Base-by-base conservation (phyloP, 352 stramenopile genomes). In the Pythium myriotylum region DNA sequence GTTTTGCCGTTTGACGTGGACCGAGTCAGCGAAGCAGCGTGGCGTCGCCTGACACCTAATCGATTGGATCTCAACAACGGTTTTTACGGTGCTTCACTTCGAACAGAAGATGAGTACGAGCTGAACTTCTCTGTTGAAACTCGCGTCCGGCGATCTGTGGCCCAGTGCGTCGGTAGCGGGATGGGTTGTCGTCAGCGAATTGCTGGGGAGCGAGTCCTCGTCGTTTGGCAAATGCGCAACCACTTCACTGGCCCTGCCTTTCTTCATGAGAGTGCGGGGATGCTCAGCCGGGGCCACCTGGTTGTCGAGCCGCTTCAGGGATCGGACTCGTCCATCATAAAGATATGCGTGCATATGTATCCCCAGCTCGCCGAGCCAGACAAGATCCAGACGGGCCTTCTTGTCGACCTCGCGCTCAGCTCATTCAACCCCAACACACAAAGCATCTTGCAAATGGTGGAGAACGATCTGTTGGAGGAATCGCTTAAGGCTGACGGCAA, bases 381-480 rank as follows among this genome's bases (percentile, higher is more conserved):
- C 12, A 20, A n/a, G 24, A 32, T 42, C 29, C 33, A 55, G 13
- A 32, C 48, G 0, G 48, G 48, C 17, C 48, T 55, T 12, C 35
- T 55, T 4, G 48, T 55, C 6, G 48, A 55, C 20, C 48, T 55
- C 29, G 26, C 32, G 32, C 32, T 55, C 29, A 55, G 40, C 59
- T 27, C 51, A 45, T 43, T 59, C 23, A 29, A 43, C 46, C 26
- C 33, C 7, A 60, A 55, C 29, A 50, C 48, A 12, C 33, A 57
- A 23, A 42, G 43, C 26, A 54, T 62, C 8, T 41, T 60, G 17
- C 53, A 60, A 24, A 32, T 48, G 10, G 48, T 62, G 16, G 55
- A 62, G 46, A 62, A 62, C 43, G 23, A 41, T 4, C 55, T 62
- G 13, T 20, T 62, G 1, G 55, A 62, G 48, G 27, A 40, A 20